A percentile compares a stretch with the other conserved stretches of the same genome.
Evolutionary conservation across 2,329 filamentous ascomycete species (phyloP).

Genomic region (Boeremia lycopersici): DNA sequence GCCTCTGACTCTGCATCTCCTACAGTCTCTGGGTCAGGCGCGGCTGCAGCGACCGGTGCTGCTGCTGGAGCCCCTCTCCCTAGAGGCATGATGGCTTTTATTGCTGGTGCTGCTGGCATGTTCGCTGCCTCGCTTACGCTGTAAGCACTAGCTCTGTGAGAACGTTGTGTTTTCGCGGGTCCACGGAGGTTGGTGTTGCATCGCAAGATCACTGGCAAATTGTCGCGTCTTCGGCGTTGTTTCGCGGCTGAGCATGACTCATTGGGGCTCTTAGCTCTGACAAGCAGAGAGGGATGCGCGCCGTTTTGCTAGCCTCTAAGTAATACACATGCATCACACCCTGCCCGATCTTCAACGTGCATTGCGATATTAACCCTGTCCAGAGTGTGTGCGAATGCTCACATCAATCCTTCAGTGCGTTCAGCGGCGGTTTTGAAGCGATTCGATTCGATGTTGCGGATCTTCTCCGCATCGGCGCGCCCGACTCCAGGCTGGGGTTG

Average conservation of each 20-base stretch:
- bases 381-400: neutral
- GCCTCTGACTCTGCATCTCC: constrained; percentile 9
- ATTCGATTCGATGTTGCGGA: constrained; percentile 9
- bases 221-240: constrained; percentile 9
- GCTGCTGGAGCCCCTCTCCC: constrained; percentile 27
- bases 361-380: neutral
- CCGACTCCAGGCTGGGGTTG: constrained; percentile 10
- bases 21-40: constrained; percentile 18
- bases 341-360: neutral
- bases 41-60: constrained; percentile 21
- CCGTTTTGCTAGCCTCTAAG: neutral
- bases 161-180: constrained; percentile 3
- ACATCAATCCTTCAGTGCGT: constrained; percentile 9
- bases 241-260: constrained; percentile 10
- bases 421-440: constrained; percentile 2
- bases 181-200: constrained; percentile 10
- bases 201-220: constrained; percentile 3
- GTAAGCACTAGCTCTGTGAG: constrained; percentile 18
- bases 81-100: constrained; percentile 26
- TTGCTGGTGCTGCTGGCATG: constrained; percentile 31
- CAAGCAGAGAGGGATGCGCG: neutral
- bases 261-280: neutral
- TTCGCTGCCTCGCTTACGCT: constrained; percentile 33
- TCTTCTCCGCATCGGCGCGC: constrained; percentile 3
- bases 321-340: neutral